phyloP scores from a whole-genome alignment of 345 rosid genomes.

The Trapa incisa region DNA sequence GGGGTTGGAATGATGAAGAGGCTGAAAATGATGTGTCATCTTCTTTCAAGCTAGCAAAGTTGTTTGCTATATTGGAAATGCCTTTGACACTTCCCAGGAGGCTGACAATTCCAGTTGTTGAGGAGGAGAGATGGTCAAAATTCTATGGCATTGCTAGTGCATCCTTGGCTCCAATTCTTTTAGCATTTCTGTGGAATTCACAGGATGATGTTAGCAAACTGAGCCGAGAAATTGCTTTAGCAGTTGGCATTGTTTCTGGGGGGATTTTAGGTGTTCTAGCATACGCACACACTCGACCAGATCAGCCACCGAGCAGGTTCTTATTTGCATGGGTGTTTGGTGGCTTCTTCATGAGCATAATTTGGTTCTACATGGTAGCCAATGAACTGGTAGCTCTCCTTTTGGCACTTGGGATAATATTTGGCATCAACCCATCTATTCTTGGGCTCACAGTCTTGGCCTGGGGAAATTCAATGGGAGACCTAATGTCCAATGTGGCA shows the following conservation, averaged over 20 bases:
- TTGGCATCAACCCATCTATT: conserved; percentile 64
- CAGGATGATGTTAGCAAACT: conserved; percentile 31
- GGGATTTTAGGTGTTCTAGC: conserved; percentile 45
- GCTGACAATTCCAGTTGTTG: conserved; percentile 63
- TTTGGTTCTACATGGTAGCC: conserved; percentile 91
- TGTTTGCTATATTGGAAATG: conserved; percentile 44
- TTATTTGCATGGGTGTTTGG: conserved; percentile 77
- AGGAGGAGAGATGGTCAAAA: conserved; percentile 70
- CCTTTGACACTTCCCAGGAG: conserved; percentile 62
- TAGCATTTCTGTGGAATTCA: conserved; percentile 50
- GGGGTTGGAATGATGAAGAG: conserved; percentile 42
- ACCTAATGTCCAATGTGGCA: conserved; percentile 68
- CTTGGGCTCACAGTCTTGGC: conserved; percentile 80
- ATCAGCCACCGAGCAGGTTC: conserved; percentile 58
- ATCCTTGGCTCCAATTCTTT: conserved; percentile 52
- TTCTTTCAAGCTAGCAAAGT: conserved; percentile 19
- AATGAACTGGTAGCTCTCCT: conserved; percentile 80
- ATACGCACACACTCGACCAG: conserved; percentile 28
- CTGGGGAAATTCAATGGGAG: conserved; percentile 97
- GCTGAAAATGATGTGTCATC: neutral
- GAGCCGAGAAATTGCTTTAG: conserved; percentile 27
- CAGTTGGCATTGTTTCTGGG: conserved; percentile 34
- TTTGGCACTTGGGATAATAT: conserved; percentile 55
- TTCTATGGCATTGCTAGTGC: conserved; percentile 62
- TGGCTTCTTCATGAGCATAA: conserved; percentile 79